phyloP scores from a whole-genome alignment of 495 filamentous ascomycete species.

The Parachaetomium inaequale region DNA sequence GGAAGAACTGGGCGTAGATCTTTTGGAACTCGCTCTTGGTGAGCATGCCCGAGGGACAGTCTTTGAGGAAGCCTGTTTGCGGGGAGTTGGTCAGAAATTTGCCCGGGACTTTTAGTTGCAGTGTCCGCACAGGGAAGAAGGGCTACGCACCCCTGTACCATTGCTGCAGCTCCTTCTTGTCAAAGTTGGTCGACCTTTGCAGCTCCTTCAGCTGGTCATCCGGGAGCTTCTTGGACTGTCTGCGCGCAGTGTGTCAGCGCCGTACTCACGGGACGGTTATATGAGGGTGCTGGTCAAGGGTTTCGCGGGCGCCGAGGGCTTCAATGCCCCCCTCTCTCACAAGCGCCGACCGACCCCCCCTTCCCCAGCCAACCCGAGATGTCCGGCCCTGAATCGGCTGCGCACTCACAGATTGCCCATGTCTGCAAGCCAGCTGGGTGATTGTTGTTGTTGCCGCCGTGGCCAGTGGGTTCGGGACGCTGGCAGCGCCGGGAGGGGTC shows the following conservation, averaged over 20 bases:
- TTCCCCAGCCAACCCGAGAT: neutral
- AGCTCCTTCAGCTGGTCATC: slow-evolving; percentile 91
- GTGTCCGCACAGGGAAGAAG: neutral
- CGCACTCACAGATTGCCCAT: slow-evolving; percentile 24
- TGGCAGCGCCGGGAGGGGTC: neutral
- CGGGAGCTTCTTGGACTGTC: slow-evolving; percentile 95
- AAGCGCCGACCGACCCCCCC: neutral
- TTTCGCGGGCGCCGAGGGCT: neutral
- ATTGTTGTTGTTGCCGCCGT: slow-evolving; percentile 9
- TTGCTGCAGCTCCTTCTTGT: slow-evolving; percentile 99
- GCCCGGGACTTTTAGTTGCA: neutral
- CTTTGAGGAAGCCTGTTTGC: slow-evolving; percentile 84
- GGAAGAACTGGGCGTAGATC: slow-evolving; percentile 99
- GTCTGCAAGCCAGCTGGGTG: slow-evolving; percentile 1
- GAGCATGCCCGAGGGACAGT: slow-evolving; percentile 93
- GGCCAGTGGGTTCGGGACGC: neutral
- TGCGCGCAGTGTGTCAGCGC: slow-evolving; percentile 32
- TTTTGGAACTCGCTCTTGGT: slow-evolving; percentile 99
- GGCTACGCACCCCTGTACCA: slow-evolving; percentile 88
- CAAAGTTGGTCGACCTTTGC: slow-evolving; percentile 94
- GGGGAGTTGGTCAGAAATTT: neutral
- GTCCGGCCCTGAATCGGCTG: neutral
- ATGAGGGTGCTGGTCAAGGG: neutral
- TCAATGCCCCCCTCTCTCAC: neutral
- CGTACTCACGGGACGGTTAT: neutral